Base-by-base conservation (phyloP, 345 rosid species). In the Lumnitzera racemosa region DNA sequence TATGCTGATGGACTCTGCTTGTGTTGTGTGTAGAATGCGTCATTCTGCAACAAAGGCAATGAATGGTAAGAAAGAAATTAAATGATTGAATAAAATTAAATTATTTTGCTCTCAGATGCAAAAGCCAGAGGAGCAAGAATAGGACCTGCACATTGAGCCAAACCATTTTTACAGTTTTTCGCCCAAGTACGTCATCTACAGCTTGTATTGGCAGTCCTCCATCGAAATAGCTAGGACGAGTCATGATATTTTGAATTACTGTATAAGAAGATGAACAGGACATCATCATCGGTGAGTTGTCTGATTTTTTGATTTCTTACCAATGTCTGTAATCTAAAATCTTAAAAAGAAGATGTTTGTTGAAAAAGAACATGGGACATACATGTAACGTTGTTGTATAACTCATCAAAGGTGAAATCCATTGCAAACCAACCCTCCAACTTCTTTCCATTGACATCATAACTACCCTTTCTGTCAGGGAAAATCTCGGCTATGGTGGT, bases 71-170 rank as follows among this genome's bases (percentile, higher is more conserved):
- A 24, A 51, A 23, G 23, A 17, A 0, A 47, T 20, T 20, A 11
- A 47, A 24, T 41, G 15, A 46, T 20, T 23, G 2, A n/a, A 14
- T 46, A 41, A 15, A 52, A 31, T 20, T 20, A 48, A 52, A 36
- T 36, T 4, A 9, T 36, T 36, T 5, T 36, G 43, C 1, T 9
- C 43, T 36, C 43, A 52, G 57, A 12, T 13, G 27, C 29, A 16
- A n/a, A 20, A 2, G n/a, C 15, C 17, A 15, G 31, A 52, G 36
- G 64, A 47, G 47, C 23, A 46, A 24, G 13, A 20, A 63, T 5
- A 51, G 47, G 27, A 86, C 96, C 92, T 82, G 88, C 72, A 89
- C 88, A 69, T 79, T 89, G 63, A 91, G 49, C 96, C 98, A 91
- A 46, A 87, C 74, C n/a, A 59, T 63, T 24, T 31, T 60, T 6